Conservation (phyloP, 164 flowering plant species). For the Pachysandra terminalis region DNA sequence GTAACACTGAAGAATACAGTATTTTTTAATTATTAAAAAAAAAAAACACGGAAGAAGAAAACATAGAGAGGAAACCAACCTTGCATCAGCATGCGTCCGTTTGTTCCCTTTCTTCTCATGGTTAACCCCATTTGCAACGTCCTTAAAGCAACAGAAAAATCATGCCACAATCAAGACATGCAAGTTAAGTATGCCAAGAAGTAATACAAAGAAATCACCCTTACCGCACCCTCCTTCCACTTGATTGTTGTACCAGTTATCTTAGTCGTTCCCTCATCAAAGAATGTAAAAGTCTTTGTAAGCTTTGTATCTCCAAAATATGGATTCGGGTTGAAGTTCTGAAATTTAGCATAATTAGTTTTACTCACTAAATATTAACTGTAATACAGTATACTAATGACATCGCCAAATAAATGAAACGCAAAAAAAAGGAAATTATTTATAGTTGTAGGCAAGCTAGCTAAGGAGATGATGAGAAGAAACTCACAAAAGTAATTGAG, state of each 20-base stretch:
- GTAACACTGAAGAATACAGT: too few species aligned
- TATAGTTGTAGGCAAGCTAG: not conserved
- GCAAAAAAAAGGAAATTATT: not conserved
- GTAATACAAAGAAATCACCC: slow-evolving; percentile 1
- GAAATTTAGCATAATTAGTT: slow-evolving; percentile 4
- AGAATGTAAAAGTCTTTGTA: slow-evolving; percentile 50
- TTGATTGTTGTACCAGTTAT: slow-evolving; percentile 54
- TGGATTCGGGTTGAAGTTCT: slow-evolving; percentile 67
- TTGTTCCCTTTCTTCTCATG: slow-evolving; percentile 69
- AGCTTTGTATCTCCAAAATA: slow-evolving; percentile 64
- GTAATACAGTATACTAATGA: too few species aligned
- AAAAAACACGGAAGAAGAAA: too few species aligned
- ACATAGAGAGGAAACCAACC: slow-evolving; percentile 26
- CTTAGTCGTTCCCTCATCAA: slow-evolving; percentile 59
- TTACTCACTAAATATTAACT: not conserved
- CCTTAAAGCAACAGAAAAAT: slow-evolving; percentile 23
- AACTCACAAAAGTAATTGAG: slow-evolving; percentile 79
- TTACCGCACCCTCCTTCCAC: slow-evolving; percentile 78
- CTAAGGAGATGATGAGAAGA: not conserved
- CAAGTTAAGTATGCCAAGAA: not conserved
- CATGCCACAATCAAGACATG: not conserved
- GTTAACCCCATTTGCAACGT: slow-evolving; percentile 50
- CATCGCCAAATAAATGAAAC: not conserved
- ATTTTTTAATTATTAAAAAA: too few species aligned
- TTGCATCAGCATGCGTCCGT: slow-evolving; percentile 44